Conservation (phyloP, 1,139 yeast genomes). For the Debaryomycetaceae sp. region DNA sequence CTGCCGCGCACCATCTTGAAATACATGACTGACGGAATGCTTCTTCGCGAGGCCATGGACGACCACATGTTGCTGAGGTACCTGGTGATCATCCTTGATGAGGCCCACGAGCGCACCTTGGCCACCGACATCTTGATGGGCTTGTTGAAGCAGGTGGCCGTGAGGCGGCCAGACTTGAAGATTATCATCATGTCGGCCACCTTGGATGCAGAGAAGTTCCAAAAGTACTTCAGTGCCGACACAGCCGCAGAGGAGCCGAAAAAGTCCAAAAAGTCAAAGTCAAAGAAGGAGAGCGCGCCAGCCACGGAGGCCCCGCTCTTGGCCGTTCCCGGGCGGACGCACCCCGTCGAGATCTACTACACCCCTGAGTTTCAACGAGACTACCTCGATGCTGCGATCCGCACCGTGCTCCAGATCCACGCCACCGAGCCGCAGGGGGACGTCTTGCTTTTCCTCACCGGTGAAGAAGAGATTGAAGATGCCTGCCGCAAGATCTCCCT, state of each 20-base stretch:
- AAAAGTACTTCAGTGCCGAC: constrained; percentile 77
- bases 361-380: constrained; percentile 96
- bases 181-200: constrained; percentile 97
- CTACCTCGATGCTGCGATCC: constrained; percentile 87
- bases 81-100: constrained; percentile 90
- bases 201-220: constrained; percentile 94
- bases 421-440: constrained; percentile 96
- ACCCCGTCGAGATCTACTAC: constrained; percentile 93
- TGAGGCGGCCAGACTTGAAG: constrained; percentile 81
- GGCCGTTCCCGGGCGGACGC: constrained; percentile 98
- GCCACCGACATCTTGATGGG: constrained; percentile 98
- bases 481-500: constrained; percentile 85
- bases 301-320: constrained; percentile 90
- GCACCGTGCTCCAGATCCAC: constrained; percentile 93
- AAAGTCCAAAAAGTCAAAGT: too few species aligned
- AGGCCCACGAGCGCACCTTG: constrained; percentile 96
- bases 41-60: constrained; percentile 94
- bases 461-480: constrained; percentile 98
- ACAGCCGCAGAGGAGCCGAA: too few species aligned
- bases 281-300: too few species aligned
- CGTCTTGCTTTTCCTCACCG: constrained; percentile 81
- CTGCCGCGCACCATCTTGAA: constrained; percentile 75
- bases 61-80: constrained; percentile 79
- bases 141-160: constrained; percentile 72
- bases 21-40: constrained; percentile 99